Evolutionary conservation across 2,329 filamentous ascomycete genomes (phyloP).

Genomic region (Acephala macrosclerotiorum): DNA sequence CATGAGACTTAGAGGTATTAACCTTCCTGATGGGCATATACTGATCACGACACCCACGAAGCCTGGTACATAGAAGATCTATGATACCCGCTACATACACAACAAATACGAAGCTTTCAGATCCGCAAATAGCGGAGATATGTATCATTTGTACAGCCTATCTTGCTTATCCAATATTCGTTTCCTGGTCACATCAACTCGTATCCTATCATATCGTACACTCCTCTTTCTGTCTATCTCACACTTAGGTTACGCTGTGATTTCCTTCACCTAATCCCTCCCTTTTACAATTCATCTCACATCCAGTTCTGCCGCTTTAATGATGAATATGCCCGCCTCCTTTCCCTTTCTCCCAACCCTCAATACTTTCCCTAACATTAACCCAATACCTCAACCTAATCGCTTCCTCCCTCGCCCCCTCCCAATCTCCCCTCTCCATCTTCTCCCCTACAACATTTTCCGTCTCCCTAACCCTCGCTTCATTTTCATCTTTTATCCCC

Average conservation of each 20-base stretch:
- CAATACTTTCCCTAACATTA: conserved; percentile 81
- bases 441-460: conserved; percentile 68
- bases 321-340: conserved; percentile 1
- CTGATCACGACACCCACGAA: background rate
- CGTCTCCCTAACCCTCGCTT: conserved; percentile 68
- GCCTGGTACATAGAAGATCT: background rate
- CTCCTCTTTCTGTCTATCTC: background rate
- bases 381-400: conserved; percentile 88
- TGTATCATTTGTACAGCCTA: background rate
- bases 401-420: conserved; percentile 73
- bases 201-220: background rate
- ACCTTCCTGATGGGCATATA: background rate
- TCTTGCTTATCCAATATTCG: background rate
- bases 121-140: background rate
- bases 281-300: background rate
- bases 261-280: background rate
- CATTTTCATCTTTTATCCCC: conserved; percentile 69
- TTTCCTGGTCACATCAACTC: background rate
- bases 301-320: background rate
- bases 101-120: background rate
- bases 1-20: background rate
- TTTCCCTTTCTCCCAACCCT: conserved; percentile 85
- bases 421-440: conserved; percentile 72
- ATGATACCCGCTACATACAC: background rate
- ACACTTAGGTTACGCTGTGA: background rate